phyloP scores from a whole-genome alignment of 352 stramenopile genomes.

The Pythium scleroteichum region DNA sequence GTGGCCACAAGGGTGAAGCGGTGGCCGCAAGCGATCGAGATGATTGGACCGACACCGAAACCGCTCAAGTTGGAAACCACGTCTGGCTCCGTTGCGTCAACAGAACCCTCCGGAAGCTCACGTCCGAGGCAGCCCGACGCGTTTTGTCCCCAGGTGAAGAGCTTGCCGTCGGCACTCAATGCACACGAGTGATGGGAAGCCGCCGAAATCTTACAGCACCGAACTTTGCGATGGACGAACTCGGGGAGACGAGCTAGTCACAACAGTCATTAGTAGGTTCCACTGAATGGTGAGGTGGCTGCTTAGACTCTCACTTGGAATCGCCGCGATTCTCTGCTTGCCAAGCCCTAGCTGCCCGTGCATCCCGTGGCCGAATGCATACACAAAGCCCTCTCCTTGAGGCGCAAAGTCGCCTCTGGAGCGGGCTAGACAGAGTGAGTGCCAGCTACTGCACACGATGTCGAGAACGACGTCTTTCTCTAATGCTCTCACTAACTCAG shows the following conservation, averaged over 20 bases:
- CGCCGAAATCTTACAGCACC: slow-evolving; percentile 44
- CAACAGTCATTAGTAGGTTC: too few relatives aligned
- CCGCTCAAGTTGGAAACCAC: slow-evolving; percentile 35
- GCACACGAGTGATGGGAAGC: slow-evolving; percentile 64
- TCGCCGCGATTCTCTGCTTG: slow-evolving; percentile 59
- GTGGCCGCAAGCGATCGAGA: slow-evolving; percentile 55
- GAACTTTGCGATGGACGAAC: slow-evolving; percentile 51
- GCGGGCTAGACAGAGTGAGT: slow-evolving; percentile 65
- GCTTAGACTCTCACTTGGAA: slow-evolving; percentile 76
- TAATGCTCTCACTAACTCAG: slow-evolving; percentile 49
- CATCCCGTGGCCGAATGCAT: slow-evolving; percentile 64
- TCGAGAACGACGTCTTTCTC: slow-evolving; percentile 57
- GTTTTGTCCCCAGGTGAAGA: slow-evolving; percentile 79
- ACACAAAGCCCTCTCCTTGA: slow-evolving; percentile 47
- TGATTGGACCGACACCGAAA: slow-evolving; percentile 49
- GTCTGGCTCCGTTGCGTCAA: slow-evolving; percentile 49
- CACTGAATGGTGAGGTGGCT: too few relatives aligned
- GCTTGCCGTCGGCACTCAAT: slow-evolving; percentile 50
- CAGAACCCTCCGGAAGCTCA: slow-evolving; percentile 20
- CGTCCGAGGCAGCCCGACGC: slow-evolving; percentile 55
- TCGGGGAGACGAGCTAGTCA: slow-evolving; percentile 50
- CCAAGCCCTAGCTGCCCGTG: slow-evolving; percentile 75
- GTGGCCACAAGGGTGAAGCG: slow-evolving; percentile 66
- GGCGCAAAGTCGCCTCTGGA: slow-evolving; percentile 6
- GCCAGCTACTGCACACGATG: slow-evolving; percentile 64